These are phyloP conservation scores for Boletus reticulatus DNA, from an alignment of 768 basidiomycete species.

Conservation along the genomic window DNA sequence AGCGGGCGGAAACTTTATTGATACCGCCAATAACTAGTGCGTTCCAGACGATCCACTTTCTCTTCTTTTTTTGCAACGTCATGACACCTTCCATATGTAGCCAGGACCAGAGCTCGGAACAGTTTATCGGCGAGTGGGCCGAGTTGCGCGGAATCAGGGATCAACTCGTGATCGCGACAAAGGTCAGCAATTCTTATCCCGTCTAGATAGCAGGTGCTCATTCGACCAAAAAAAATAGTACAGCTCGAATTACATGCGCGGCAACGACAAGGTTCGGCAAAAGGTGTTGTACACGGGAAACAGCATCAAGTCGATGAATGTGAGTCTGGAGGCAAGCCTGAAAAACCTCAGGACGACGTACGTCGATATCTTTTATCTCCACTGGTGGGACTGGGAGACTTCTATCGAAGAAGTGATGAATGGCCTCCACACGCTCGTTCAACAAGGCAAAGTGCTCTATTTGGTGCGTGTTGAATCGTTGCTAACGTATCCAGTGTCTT, in stretches of 20 bases:
- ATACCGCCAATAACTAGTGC: slow-evolving; percentile 47
- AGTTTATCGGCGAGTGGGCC: slow-evolving; percentile 52
- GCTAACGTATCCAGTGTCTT: background rate
- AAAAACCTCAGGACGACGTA: slow-evolving; percentile 52
- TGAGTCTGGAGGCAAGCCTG: slow-evolving; percentile 33
- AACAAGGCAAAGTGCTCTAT: slow-evolving; percentile 39
- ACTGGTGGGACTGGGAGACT: slow-evolving; percentile 38
- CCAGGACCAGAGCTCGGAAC: slow-evolving; percentile 56
- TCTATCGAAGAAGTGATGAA: slow-evolving; percentile 42
- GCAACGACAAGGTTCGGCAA: slow-evolving; percentile 13
- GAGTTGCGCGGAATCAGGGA: slow-evolving; percentile 40
- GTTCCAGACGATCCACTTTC: background rate
- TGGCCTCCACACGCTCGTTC: slow-evolving; percentile 36
- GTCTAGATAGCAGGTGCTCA: background rate
- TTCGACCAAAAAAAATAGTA: slow-evolving; percentile 14
- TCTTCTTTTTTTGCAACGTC: background rate
- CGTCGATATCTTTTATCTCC: slow-evolving; percentile 24
- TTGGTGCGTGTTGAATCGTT: slow-evolving; percentile 12
- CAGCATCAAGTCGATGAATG: slow-evolving; percentile 32
- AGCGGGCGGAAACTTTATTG: slow-evolving; percentile 49
- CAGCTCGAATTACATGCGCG: slow-evolving; percentile 14
- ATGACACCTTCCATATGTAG: slow-evolving; percentile 17
- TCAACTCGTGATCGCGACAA: slow-evolving; percentile 47
- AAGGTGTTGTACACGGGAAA: slow-evolving; percentile 37
- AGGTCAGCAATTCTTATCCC: slow-evolving; percentile 10